phyloP scores from a whole-genome alignment of 306 rosid genomes.

The Astragalus glycyphyllos region DNA sequence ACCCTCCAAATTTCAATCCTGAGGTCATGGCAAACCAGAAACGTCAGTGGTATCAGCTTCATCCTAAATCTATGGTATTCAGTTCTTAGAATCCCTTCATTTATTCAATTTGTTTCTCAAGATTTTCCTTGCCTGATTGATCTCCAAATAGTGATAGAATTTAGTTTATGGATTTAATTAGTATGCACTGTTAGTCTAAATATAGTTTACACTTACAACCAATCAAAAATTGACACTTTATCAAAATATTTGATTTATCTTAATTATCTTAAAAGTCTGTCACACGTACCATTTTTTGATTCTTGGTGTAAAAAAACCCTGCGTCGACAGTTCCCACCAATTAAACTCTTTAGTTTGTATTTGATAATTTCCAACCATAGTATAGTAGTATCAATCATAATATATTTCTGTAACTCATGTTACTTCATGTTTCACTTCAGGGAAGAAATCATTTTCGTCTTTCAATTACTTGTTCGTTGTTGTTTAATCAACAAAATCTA shows the following conservation, averaged over 20 bases:
- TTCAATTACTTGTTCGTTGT: conserved; percentile 17
- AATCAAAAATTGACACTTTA: too few relatives aligned
- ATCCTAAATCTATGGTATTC: conserved; percentile 81
- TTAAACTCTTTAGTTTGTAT: too few relatives aligned
- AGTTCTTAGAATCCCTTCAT: conserved; percentile 36
- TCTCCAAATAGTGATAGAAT: conserved; percentile 10
- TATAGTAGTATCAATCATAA: too few relatives aligned
- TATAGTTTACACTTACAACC: too few relatives aligned
- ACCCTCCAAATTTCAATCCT: conserved; percentile 59
- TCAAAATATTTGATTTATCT: too few relatives aligned
- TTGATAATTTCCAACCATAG: too few relatives aligned
- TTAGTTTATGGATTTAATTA: neutral
- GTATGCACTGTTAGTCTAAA: neutral
- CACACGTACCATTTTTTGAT: too few relatives aligned
- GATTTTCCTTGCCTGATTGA: conserved; percentile 25
- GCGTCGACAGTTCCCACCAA: too few relatives aligned
- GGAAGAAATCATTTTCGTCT: conserved; percentile 20
- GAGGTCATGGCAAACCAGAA: conserved; percentile 93
- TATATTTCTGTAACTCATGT: too few relatives aligned
- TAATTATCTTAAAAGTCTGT: too few relatives aligned
- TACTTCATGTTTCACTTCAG: conserved; percentile 21
- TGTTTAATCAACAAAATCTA: neutral
- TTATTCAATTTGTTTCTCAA: conserved; percentile 17
- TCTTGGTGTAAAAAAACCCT: too few relatives aligned
- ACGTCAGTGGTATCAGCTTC: conserved; percentile 96